Percentiles rank a stretch among this genome's conserved stretches.
These are phyloP conservation scores for Nicotiana otophora DNA, from an alignment of 257 asterid genomes.

Conservation along the genomic window DNA sequence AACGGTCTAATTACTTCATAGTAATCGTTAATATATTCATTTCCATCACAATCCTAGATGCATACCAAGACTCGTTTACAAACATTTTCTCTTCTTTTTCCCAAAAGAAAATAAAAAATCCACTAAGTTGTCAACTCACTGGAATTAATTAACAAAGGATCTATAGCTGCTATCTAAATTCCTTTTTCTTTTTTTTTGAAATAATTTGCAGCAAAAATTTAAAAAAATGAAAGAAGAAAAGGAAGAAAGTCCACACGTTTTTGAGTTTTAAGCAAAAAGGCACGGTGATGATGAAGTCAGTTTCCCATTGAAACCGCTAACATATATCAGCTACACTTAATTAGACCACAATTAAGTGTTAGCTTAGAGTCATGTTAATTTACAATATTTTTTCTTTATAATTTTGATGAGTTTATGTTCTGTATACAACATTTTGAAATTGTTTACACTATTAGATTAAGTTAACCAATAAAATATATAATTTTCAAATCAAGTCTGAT, in stretches of 20 bases:
- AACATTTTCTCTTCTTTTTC: no score
- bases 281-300: not conserved
- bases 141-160: not conserved
- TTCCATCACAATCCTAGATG: no score
- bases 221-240: no score
- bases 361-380: not conserved
- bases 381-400: not conserved
- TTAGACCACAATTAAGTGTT: not conserved
- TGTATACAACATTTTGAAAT: no score
- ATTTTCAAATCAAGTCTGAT: no score
- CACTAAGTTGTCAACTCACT: not conserved
- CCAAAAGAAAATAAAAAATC: not conserved
- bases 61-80: no score
- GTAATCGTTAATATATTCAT: no score
- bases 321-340: not conserved
- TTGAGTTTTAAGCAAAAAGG: not conserved
- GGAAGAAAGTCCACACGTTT: slow-evolving; percentile 21
- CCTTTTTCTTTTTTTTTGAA: not conserved
- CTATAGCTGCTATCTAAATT: not conserved
- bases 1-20: no score
- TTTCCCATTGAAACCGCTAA: slow-evolving; percentile 11
- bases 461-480: no score
- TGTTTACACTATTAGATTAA: no score
- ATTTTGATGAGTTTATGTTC: not conserved
- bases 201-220: not conserved